Percentiles rank a stretch among this genome's conserved stretches.
Evolutionary conservation across 352 stramenopile genomes (phyloP).

Genomic region (Aphanomyces cochlioides): DNA sequence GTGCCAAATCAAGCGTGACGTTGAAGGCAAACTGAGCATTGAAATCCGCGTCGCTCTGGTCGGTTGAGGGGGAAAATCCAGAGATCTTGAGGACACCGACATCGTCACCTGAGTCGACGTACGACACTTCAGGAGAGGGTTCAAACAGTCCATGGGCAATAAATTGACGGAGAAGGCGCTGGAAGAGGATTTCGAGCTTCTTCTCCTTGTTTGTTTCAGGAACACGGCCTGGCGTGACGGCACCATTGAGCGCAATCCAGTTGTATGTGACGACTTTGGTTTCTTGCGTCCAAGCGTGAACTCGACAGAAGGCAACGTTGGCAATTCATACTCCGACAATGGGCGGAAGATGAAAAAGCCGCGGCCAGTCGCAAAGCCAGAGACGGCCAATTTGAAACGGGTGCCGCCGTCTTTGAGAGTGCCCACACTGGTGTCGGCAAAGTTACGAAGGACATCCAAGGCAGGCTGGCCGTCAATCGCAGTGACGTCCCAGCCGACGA

Average conservation of each 20-base stretch:
- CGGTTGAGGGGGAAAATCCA: constrained; percentile 13
- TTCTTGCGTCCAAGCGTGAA: constrained; percentile 12
- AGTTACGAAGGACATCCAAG: constrained; percentile 13
- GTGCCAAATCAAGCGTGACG: constrained; percentile 1
- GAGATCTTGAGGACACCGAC: constrained; percentile 26
- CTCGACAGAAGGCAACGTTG: background rate
- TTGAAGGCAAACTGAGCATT: constrained; percentile 1
- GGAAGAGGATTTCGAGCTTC: constrained; percentile 26
- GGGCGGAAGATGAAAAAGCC: constrained; percentile 24
- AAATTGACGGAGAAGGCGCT: constrained; percentile 18
- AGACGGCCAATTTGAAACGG: constrained; percentile 29
- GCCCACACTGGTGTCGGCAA: constrained; percentile 19
- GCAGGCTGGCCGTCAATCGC: constrained; percentile 20
- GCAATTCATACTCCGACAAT: constrained; percentile 13
- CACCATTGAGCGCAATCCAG: constrained; percentile 26
- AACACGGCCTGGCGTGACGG: constrained; percentile 11
- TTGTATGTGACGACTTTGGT: constrained; percentile 22
- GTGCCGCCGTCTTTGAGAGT: constrained; percentile 27
- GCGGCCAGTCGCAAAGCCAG: constrained; percentile 23
- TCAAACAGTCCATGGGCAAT: constrained; percentile 26
- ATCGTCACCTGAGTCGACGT: background rate
- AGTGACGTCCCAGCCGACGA: constrained; percentile 20
- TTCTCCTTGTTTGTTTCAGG: background rate
- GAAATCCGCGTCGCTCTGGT: constrained; percentile 5
- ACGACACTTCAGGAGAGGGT: constrained; percentile 7